Percentiles rank a stretch among this genome's conserved stretches.
Conservation (phyloP, 495 filamentous ascomycete species). For the Chaetomium fimeti region DNA sequence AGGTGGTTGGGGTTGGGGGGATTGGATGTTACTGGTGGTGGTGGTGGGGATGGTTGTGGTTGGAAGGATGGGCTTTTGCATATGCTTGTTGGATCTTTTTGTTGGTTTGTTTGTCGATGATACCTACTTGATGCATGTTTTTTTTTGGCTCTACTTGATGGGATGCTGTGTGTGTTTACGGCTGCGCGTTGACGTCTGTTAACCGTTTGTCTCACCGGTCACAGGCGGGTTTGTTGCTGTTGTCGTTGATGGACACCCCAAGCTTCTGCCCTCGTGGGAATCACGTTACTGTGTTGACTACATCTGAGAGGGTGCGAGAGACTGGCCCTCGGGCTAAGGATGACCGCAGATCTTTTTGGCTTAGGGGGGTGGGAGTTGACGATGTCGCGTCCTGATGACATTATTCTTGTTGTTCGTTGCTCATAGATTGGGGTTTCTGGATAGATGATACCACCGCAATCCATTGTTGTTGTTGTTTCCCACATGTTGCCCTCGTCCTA, state of each 20-base stretch:
- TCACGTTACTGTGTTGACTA: too few relatives aligned
- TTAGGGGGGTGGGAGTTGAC: too few relatives aligned
- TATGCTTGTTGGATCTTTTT: constrained; percentile 3
- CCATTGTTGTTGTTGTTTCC: not conserved
- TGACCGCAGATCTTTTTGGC: too few relatives aligned
- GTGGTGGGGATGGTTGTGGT: not conserved
- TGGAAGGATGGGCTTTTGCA: not conserved
- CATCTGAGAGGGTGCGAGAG: too few relatives aligned
- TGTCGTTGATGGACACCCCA: too few relatives aligned
- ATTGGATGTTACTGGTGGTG: not conserved
- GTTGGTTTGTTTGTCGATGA: constrained; percentile 13
- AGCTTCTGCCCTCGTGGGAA: too few relatives aligned
- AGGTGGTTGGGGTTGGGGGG: not conserved
- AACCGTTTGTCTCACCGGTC: too few relatives aligned
- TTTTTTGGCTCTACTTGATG: too few relatives aligned
- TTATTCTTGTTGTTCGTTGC: not conserved
- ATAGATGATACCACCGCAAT: constrained; percentile 2
- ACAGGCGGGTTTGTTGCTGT: too few relatives aligned
- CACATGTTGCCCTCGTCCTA: not conserved
- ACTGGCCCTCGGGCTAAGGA: too few relatives aligned
- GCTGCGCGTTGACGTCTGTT: not conserved
- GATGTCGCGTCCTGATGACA: not conserved
- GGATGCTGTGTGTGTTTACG: not conserved
- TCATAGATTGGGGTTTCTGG: constrained; percentile 2
- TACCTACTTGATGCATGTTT: constrained; percentile 12